These are phyloP conservation scores for Sporisorium reilianum DNA, from an alignment of 1,284 basidiomycete genomes.

Conservation along the genomic window DNA sequence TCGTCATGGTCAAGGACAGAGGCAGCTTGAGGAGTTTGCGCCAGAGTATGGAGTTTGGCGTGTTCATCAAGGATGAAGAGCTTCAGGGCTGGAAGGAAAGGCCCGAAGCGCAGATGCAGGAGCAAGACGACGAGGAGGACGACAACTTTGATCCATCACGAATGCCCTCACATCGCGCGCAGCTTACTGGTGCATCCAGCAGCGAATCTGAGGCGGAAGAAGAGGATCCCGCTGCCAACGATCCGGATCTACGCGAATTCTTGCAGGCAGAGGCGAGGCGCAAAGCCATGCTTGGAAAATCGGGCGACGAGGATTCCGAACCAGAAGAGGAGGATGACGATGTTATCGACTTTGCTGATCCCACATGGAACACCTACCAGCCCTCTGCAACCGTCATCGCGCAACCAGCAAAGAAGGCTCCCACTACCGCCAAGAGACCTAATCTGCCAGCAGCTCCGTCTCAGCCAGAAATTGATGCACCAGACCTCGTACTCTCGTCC, in stretches of 20 bases:
- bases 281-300: conserved; percentile 31
- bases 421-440: not conserved
- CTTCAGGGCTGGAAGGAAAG: conserved; percentile 45
- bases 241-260: conserved; percentile 56
- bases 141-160: conserved; percentile 38
- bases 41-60: conserved; percentile 56
- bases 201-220: conserved; percentile 24
- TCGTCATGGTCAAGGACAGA: conserved; percentile 59
- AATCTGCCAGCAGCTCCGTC: not conserved
- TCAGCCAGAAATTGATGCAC: not conserved
- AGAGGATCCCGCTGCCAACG: conserved; percentile 33
- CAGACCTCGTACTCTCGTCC: conserved; percentile 13
- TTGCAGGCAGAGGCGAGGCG: conserved; percentile 46
- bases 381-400: not conserved
- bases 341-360: conserved; percentile 46
- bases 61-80: conserved; percentile 65
- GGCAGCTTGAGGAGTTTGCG: conserved; percentile 55
- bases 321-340: conserved; percentile 32
- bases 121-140: conserved; percentile 16
- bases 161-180: not conserved
- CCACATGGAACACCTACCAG: conserved; percentile 12
- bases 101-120: conserved; percentile 32
- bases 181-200: conserved; percentile 7
- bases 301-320: conserved; percentile 6
- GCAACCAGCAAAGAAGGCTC: not conserved